Conservation (phyloP, 345 rosid species). For the Salix exigua region DNA sequence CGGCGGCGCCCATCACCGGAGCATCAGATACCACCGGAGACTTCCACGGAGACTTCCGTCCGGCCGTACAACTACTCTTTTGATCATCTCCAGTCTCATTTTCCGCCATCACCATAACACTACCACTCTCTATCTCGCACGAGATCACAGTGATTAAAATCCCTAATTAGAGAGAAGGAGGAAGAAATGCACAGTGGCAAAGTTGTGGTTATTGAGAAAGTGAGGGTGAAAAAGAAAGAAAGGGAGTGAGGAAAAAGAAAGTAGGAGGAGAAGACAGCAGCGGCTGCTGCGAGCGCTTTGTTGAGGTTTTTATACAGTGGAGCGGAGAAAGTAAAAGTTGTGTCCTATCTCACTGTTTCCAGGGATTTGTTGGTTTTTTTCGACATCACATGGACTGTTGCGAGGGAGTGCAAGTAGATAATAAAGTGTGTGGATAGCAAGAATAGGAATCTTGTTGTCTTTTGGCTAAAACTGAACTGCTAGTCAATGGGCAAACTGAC, state of each 20-base stretch:
- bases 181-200: neutral
- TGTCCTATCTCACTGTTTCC: neutral
- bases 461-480: neutral
- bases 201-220: neutral
- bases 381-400: too few species aligned
- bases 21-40: constrained; percentile 52
- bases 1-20: constrained; percentile 59
- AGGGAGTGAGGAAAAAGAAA: neutral
- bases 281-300: neutral
- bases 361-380: neutral
- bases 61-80: constrained; percentile 15
- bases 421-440: neutral
- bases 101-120: constrained; percentile 53
- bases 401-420: neutral
- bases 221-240: neutral
- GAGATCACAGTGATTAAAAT: neutral
- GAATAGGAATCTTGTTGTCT: neutral
- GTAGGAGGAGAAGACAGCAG: neutral
- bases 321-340: neutral
- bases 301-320: neutral
- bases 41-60: constrained; percentile 79
- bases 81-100: constrained; percentile 57
- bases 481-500: neutral
- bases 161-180: neutral
- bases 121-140: neutral